Evolutionary conservation across 2,329 filamentous ascomycete genomes (phyloP), one percentile per base, ranked within the genome.

Genomic region (Aspergillus sp.): DNA sequence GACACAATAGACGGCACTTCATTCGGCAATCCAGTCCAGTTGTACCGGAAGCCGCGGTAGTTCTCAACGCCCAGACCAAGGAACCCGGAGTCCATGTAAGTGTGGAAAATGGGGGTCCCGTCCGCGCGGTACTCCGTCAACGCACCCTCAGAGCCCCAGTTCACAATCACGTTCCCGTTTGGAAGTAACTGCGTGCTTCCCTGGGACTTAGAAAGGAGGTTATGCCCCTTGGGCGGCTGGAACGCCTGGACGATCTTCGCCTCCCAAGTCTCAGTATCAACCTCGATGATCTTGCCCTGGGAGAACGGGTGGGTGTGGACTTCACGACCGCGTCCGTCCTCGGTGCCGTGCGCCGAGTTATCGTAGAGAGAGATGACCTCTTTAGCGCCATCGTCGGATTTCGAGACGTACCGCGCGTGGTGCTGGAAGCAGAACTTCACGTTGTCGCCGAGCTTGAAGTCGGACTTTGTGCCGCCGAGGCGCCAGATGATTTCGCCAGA

Each of bases 211-310:
- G 63, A 56, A 1, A 56, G 57, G 5, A 73, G 55, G 6, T 62
- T 56, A 37, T 68, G 4, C 27, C 27, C 27, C 27, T 30, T 67
- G 0, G 72, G 62, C 0, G 62, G 60, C 3, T 51, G 46, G 46
- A 57, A 60, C 12, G 58, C 53, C 27, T 56, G 53, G 11, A 56
- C 42, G 20, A 59, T 49, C 1, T 37, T 41, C 1, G 56, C 56
- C 5, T 58, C 54, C 7, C 61, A 45, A 42, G 47, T 5, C 49
- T 74, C 71, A 56, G 78, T 78, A 67, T 81, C 77, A 54, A 82
- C 73, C 13, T 63, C 68, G 59, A 82, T 71, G 61, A 78, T 76
- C 69, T 79, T 73, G 4, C 78, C 79, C 22, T 77, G 72, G 1
- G 77, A 79, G 44, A 79, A 71, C 1, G 76, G 75, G 60, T 79